A percentile compares a stretch with the other conserved stretches of the same genome.
Evolutionary conservation across 139 green algal genomes (phyloP).

Genomic region (Volvox reticuliferus): DNA sequence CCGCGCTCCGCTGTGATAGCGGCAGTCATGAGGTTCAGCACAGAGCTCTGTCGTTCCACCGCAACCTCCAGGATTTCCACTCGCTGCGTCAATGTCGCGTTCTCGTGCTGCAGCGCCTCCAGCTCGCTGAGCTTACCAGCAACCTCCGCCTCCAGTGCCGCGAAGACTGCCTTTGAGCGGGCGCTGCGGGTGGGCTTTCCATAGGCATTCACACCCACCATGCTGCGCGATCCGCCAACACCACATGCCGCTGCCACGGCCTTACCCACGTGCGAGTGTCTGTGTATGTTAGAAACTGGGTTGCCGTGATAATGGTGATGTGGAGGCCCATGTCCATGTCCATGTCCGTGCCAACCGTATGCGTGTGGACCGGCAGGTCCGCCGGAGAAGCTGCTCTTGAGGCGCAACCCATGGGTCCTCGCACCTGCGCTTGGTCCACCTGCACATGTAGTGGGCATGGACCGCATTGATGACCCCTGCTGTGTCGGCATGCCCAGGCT

Average conservation of each 20-base stretch:
- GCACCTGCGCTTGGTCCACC: not conserved
- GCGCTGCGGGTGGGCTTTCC: slow-evolving; percentile 26
- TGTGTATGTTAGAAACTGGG: not conserved
- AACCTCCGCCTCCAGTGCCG: slow-evolving; percentile 40
- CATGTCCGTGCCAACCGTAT: not conserved
- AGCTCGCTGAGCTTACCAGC: slow-evolving; percentile 1
- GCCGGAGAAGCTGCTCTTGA: not conserved
- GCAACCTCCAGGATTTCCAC: slow-evolving; percentile 46
- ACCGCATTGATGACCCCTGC: too few species aligned
- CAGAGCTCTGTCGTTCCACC: not conserved
- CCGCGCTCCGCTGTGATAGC: not conserved
- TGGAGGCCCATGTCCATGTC: not conserved
- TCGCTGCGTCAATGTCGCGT: not conserved
- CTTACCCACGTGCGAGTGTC: not conserved
- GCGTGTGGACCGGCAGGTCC: not conserved
- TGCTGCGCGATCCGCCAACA: not conserved
- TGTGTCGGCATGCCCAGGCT: not conserved
- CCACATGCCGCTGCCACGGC: not conserved
- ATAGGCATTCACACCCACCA: not conserved
- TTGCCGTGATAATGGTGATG: not conserved
- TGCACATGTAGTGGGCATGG: not conserved
- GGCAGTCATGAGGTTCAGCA: not conserved
- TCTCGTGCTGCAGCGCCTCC: slow-evolving; percentile 29
- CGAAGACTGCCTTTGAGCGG: slow-evolving; percentile 1
- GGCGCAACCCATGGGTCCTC: not conserved